A percentile compares a stretch with the other conserved stretches of the same genome.
phyloP scores from a whole-genome alignment of 257 asterid genomes.

The Gardenia jasminoides region DNA sequence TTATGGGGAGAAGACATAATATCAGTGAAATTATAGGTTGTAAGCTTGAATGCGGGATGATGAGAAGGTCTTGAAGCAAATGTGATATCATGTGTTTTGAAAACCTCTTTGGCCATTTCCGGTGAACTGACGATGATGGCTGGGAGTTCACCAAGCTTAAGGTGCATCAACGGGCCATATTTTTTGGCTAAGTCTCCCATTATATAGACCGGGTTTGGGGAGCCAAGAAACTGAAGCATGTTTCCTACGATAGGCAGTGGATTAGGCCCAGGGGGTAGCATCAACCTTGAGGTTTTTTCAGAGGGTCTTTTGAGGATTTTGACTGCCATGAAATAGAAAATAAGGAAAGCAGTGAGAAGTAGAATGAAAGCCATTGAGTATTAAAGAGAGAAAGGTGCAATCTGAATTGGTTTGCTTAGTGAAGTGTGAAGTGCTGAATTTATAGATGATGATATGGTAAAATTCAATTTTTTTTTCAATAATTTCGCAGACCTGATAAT shows the following conservation, averaged over 20 bases:
- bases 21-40: not conserved
- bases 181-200: not conserved
- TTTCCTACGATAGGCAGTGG: conserved; percentile 2
- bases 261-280: conserved; percentile 2
- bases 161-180: conserved; percentile 2
- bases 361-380: not conserved
- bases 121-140: not conserved
- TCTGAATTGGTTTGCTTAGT: not conserved
- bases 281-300: not conserved
- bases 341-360: not conserved
- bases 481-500: no score
- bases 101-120: conserved; percentile 19
- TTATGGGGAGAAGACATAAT: not conserved
- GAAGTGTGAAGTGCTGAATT: not conserved
- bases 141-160: not conserved
- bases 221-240: not conserved
- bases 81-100: not conserved
- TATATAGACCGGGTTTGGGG: not conserved
- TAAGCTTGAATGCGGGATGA: not conserved
- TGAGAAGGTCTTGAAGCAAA: not conserved
- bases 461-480: no score
- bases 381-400: not conserved
- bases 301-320: not conserved
- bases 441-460: not conserved
- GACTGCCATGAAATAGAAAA: not conserved